Conservation (phyloP, 306 rosid species). For the Trifolium repens region DNA sequence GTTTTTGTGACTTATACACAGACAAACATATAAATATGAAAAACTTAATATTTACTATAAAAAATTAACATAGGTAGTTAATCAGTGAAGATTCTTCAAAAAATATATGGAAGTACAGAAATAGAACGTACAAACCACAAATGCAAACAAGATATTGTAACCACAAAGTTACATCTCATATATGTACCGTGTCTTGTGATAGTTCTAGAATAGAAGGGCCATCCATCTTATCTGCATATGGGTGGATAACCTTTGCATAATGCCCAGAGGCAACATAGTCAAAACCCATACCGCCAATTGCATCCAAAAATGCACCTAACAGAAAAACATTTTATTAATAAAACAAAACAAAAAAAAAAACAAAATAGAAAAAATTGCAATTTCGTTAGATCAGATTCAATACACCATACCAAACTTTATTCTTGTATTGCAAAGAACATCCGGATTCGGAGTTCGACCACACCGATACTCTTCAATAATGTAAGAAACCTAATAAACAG, state of each 20-base stretch:
- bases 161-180: constrained; percentile 16
- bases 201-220: constrained; percentile 64
- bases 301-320: constrained; percentile 95
- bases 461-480: constrained; percentile 84
- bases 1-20: neutral
- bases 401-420: constrained; percentile 80
- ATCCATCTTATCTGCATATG: constrained; percentile 50
- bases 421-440: constrained; percentile 95
- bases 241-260: constrained; percentile 86
- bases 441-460: constrained; percentile 96
- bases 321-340: neutral
- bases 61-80: constrained; percentile 22
- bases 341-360: neutral
- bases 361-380: constrained; percentile 9
- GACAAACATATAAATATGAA: constrained; percentile 13
- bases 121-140: constrained; percentile 37
- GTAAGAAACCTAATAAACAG: constrained; percentile 71
- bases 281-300: constrained; percentile 73
- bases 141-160: constrained; percentile 26
- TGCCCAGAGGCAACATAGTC: constrained; percentile 95
- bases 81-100: constrained; percentile 32
- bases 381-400: constrained; percentile 16
- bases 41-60: constrained; percentile 16
- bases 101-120: neutral
- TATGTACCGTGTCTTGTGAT: constrained; percentile 81